Evolutionary conservation across 306 rosid genomes (phyloP).

Genomic region (Vicia faba): DNA sequence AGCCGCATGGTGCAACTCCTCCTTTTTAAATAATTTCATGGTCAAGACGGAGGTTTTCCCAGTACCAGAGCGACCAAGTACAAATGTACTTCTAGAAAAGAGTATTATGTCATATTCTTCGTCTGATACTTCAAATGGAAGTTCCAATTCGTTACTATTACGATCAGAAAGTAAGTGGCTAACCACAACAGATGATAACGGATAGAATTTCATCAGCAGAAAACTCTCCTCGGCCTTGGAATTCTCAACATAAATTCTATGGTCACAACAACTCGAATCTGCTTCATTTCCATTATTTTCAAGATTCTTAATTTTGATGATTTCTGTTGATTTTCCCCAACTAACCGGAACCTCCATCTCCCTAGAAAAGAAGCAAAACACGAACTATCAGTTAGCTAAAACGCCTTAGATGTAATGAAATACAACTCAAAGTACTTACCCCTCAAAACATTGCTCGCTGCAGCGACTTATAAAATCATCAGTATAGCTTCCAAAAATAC

Average conservation of each 20-base stretch:
- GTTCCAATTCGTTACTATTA: constrained; percentile 56
- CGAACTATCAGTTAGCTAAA: not conserved
- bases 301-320: constrained; percentile 46
- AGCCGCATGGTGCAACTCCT: constrained; percentile 45
- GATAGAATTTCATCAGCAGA: constrained; percentile 75
- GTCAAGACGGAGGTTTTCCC: constrained; percentile 87
- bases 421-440: constrained; percentile 44
- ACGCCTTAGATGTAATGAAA: not conserved
- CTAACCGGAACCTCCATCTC: constrained; percentile 55
- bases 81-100: constrained; percentile 57
- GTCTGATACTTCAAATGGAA: constrained; percentile 77
- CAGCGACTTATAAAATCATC: constrained; percentile 56
- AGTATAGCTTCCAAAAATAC: constrained; percentile 55
- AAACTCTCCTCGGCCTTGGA: constrained; percentile 77
- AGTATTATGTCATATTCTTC: constrained; percentile 66
- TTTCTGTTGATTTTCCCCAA: constrained; percentile 50
- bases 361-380: constrained; percentile 36
- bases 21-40: constrained; percentile 68
- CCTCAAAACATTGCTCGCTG: constrained; percentile 51
- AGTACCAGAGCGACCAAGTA: constrained; percentile 81
- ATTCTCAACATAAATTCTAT: constrained; percentile 68
- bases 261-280: constrained; percentile 42
- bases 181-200: constrained; percentile 53
- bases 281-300: constrained; percentile 30
- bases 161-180: constrained; percentile 62